A percentile compares a stretch with the other conserved stretches of the same genome.
phyloP scores from a whole-genome alignment of 2,329 filamentous ascomycete species.

The Stagonosporopsis tanaceti region DNA sequence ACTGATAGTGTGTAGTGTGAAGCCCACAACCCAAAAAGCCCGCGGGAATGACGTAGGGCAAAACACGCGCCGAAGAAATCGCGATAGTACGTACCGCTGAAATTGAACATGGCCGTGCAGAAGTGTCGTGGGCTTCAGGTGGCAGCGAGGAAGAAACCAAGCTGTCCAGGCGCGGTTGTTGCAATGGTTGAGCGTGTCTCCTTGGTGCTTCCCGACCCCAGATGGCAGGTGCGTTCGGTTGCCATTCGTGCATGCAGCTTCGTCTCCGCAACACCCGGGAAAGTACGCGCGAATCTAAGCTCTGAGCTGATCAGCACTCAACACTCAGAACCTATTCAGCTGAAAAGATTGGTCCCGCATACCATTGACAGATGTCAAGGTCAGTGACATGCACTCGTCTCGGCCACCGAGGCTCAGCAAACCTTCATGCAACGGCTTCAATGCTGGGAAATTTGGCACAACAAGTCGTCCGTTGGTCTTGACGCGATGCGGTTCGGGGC shows the following conservation, averaged over 20 bases:
- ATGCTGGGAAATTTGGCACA: not conserved
- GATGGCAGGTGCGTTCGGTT: conserved; percentile 19
- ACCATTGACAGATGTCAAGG: conserved; percentile 18
- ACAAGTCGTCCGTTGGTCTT: not conserved
- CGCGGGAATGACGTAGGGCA: conserved; percentile 15
- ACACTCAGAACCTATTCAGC: not conserved
- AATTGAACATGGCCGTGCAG: conserved; percentile 45
- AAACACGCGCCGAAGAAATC: conserved; percentile 2
- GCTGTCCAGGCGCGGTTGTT: conserved; percentile 10
- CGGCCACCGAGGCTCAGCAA: conserved; percentile 7
- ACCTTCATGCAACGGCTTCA: not conserved
- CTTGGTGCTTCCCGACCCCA: conserved; percentile 14
- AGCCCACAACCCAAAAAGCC: conserved; percentile 6
- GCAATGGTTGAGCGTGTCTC: conserved; percentile 15
- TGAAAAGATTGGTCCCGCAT: not conserved
- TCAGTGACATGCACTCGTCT: conserved; percentile 6
- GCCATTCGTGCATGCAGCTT: conserved; percentile 18
- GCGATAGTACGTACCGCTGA: conserved; percentile 44
- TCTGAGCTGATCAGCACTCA: conserved; percentile 10
- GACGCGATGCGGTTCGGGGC: not conserved
- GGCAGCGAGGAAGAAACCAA: not conserved
- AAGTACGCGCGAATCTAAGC: conserved; percentile 2
- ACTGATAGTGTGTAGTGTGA: not conserved
- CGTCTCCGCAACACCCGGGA: conserved; percentile 18
- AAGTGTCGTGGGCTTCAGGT: not conserved